A percentile compares a stretch with the other conserved stretches of the same genome.
phyloP scores from a whole-genome alignment of 805 yeast species.

The Kuraishia borneana region DNA sequence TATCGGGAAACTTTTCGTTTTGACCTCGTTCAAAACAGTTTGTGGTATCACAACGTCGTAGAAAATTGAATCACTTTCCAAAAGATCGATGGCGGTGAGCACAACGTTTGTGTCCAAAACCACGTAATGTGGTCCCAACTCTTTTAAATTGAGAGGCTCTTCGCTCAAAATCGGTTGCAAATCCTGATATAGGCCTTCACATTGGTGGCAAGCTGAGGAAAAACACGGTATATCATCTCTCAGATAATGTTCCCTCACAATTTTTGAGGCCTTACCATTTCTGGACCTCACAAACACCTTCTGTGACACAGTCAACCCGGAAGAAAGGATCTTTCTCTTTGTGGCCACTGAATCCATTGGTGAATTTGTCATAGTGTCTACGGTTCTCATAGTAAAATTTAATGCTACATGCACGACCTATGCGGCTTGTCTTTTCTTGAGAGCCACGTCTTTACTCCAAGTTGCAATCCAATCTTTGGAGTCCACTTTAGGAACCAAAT shows the following conservation, averaged over 20 bases:
- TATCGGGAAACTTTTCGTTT: slow-evolving; percentile 77
- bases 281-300: slow-evolving; percentile 89
- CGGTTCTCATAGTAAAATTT: neutral
- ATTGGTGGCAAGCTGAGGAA: slow-evolving; percentile 54
- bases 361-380: too few species aligned
- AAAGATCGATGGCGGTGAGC: slow-evolving; percentile 77
- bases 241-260: slow-evolving; percentile 89
- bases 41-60: slow-evolving; percentile 93
- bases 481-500: slow-evolving; percentile 67
- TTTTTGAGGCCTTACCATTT: slow-evolving; percentile 81
- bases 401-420: neutral
- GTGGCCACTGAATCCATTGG: neutral
- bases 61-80: slow-evolving; percentile 69
- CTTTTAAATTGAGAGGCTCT: slow-evolving; percentile 36
- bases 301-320: slow-evolving; percentile 58
- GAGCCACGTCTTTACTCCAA: slow-evolving; percentile 55
- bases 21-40: slow-evolving; percentile 87
- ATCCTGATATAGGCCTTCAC: slow-evolving; percentile 43
- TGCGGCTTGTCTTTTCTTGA: slow-evolving; percentile 12
- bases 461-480: slow-evolving; percentile 50
- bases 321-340: slow-evolving; percentile 30
- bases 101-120: slow-evolving; percentile 84
- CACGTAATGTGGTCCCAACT: slow-evolving; percentile 64
- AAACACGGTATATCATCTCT: slow-evolving; percentile 90
- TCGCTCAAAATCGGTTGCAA: slow-evolving; percentile 59